Percentiles rank a stretch among this genome's conserved stretches.
Evolutionary conservation across 129 eudicot genomes (phyloP).

Genomic region (Saussurea involucrata): DNA sequence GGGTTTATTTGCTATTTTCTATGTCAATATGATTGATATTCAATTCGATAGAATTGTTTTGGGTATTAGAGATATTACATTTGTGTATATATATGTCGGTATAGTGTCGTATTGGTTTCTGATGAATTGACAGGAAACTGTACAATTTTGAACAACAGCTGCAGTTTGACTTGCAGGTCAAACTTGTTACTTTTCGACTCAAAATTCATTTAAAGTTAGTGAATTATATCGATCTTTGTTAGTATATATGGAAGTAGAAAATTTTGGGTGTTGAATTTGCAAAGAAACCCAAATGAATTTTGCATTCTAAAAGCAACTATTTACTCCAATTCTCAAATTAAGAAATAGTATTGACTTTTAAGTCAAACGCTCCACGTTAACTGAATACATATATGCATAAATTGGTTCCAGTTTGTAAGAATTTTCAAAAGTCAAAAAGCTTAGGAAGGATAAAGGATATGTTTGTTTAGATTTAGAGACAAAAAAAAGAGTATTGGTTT

Average conservation of each 20-base stretch:
- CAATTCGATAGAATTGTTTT: background rate
- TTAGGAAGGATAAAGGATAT: background rate
- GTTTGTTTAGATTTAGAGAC: background rate
- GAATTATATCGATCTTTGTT: background rate
- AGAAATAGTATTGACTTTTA: background rate
- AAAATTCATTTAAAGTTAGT: background rate
- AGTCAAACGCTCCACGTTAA: background rate
- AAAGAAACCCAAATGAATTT: background rate
- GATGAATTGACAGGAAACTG: background rate
- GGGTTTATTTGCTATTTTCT: background rate
- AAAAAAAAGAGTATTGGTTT: background rate
- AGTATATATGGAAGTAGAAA: background rate
- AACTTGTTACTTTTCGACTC: constrained; percentile 1
- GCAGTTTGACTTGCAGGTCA: constrained; percentile 7
- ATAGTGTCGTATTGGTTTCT: background rate
- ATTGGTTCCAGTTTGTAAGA: background rate
- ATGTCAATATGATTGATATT: background rate
- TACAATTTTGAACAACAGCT: background rate
- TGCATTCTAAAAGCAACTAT: background rate
- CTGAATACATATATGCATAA: background rate
- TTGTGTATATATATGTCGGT: background rate
- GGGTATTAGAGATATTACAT: background rate
- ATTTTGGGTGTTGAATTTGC: background rate
- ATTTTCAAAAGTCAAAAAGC: background rate
- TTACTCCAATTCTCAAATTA: background rate